Evolutionary conservation across 768 basidiomycete genomes (phyloP).

Genomic region (Scleroderma bovista): DNA sequence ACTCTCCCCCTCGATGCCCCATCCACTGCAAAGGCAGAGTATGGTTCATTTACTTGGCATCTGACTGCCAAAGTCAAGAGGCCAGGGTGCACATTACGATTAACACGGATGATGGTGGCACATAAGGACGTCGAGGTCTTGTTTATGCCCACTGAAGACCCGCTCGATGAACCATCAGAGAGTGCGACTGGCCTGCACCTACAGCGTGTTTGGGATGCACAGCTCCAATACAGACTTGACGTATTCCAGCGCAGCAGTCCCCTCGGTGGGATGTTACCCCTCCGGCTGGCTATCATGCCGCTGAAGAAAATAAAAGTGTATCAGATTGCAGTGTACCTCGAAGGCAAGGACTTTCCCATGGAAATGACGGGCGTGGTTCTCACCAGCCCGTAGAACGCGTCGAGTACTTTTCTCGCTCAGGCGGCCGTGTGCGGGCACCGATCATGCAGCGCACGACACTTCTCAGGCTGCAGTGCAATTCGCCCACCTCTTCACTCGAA

Average conservation of each 20-base stretch:
- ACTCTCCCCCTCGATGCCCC: slow-evolving; percentile 75
- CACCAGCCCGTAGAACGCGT: slow-evolving; percentile 49
- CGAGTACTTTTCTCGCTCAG: slow-evolving; percentile 71
- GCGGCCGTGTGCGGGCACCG: slow-evolving; percentile 65
- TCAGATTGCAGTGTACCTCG: slow-evolving; percentile 64
- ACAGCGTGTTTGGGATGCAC: slow-evolving; percentile 87
- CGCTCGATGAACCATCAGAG: slow-evolving; percentile 70
- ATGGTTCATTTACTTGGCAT: slow-evolving; percentile 73
- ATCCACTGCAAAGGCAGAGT: slow-evolving; percentile 68
- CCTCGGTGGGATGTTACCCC: slow-evolving; percentile 76
- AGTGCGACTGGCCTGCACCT: slow-evolving; percentile 75
- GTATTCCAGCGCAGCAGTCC: slow-evolving; percentile 72
- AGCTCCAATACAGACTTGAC: slow-evolving; percentile 76
- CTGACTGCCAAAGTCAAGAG: slow-evolving; percentile 81
- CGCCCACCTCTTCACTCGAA: slow-evolving; percentile 36
- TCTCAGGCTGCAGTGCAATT: slow-evolving; percentile 47
- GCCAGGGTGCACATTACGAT: slow-evolving; percentile 54
- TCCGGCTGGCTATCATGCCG: slow-evolving; percentile 79
- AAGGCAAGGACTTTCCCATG: slow-evolving; percentile 69
- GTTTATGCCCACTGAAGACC: slow-evolving; percentile 49
- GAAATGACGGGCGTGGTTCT: background rate
- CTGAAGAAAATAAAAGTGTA: slow-evolving; percentile 79
- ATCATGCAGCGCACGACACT: slow-evolving; percentile 55
- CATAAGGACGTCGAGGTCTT: slow-evolving; percentile 71
- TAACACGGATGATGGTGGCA: slow-evolving; percentile 66